A percentile compares a stretch with the other conserved stretches of the same genome.
Evolutionary conservation across 2,329 filamentous ascomycete genomes (phyloP).

Genomic region (Calonectria henricotiae): DNA sequence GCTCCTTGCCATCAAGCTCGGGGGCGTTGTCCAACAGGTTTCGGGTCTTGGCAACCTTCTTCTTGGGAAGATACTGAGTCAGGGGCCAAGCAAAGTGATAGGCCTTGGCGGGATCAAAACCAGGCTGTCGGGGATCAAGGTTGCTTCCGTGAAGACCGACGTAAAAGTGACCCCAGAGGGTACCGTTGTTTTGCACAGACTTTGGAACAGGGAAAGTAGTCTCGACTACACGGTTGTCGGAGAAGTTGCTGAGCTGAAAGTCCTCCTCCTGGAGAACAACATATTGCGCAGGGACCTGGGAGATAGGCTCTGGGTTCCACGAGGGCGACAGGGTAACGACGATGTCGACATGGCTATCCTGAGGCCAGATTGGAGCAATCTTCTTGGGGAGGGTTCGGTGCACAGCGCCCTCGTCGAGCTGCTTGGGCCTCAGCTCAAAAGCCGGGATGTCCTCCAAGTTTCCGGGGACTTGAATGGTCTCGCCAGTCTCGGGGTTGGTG

Average conservation of each 20-base stretch:
- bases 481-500: conserved; percentile 67
- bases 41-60: conserved; percentile 89
- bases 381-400: conserved; percentile 78
- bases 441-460: conserved; percentile 74
- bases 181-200: conserved; percentile 91
- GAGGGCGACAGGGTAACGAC: conserved; percentile 87
- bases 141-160: conserved; percentile 82
- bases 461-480: conserved; percentile 68
- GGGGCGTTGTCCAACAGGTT: conserved; percentile 80
- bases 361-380: conserved; percentile 90
- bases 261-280: conserved; percentile 85
- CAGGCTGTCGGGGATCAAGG: conserved; percentile 81
- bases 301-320: conserved; percentile 78
- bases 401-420: conserved; percentile 73
- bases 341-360: conserved; percentile 85
- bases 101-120: conserved; percentile 83
- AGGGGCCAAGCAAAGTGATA: conserved; percentile 89
- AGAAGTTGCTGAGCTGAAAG: conserved; percentile 85
- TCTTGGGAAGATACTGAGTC: conserved; percentile 92
- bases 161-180: conserved; percentile 95
- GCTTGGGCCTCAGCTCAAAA: conserved; percentile 76
- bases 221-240: conserved; percentile 83
- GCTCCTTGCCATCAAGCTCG: conserved; percentile 61
- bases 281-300: conserved; percentile 75
- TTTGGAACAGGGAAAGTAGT: conserved; percentile 84